Evolutionary conservation across 2,329 filamentous ascomycete genomes (phyloP).

Genomic region (Curvularia sp.): DNA sequence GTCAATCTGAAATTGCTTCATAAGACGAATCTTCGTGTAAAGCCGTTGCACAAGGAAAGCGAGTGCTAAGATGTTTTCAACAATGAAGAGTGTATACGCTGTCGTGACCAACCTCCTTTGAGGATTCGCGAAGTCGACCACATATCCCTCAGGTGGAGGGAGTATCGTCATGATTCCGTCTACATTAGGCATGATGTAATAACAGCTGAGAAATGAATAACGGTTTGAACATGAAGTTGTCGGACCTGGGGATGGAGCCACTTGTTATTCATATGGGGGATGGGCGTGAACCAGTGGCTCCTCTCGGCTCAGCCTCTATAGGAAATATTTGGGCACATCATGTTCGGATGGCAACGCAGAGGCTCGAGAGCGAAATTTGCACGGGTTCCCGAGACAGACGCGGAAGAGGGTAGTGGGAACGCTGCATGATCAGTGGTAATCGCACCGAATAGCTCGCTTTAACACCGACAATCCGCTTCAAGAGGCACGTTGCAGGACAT

Average conservation of each 20-base stretch:
- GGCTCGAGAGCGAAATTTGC: conserved; percentile 7
- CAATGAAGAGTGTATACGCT: conserved; percentile 30
- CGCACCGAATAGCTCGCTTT: conserved; percentile 5
- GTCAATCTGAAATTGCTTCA: conserved; percentile 34
- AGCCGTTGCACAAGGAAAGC: conserved; percentile 37
- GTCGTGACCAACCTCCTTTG: conserved; percentile 22
- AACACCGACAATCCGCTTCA: neutral
- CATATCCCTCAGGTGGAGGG: conserved; percentile 37
- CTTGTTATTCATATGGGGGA: neutral
- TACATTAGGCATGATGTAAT: conserved; percentile 20
- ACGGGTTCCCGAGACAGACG: conserved; percentile 8
- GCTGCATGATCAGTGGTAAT: conserved; percentile 2
- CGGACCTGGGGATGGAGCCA: neutral
- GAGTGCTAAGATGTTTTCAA: conserved; percentile 30
- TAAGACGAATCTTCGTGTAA: conserved; percentile 36
- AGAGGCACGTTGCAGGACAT: neutral
- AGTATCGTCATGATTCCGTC: conserved; percentile 24
- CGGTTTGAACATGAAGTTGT: neutral
- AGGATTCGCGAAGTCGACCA: conserved; percentile 41
- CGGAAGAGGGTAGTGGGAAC: conserved; percentile 4
- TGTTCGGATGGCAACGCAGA: conserved; percentile 2
- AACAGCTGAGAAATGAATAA: conserved; percentile 1
- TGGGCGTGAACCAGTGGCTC: conserved; percentile 1
- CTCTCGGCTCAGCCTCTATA: neutral
- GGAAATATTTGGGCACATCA: neutral